Conservation (phyloP, 2,329 filamentous ascomycete species). For the Allantophomopsis cytisporea region DNA sequence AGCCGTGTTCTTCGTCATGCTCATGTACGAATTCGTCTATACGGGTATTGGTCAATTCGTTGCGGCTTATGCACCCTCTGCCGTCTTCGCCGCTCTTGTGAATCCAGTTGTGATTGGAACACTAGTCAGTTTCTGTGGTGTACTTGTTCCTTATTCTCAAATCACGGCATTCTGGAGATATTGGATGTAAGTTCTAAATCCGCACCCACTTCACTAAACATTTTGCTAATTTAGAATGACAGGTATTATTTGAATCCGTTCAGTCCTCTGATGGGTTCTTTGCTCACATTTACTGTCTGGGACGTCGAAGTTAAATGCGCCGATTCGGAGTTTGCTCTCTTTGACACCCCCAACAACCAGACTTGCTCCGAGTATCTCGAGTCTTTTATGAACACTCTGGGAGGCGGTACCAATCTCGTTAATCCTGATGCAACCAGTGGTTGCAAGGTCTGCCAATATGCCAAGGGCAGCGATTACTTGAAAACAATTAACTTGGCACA, state of each 20-base stretch:
- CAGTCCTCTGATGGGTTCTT: slow-evolving; percentile 43
- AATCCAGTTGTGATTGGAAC: slow-evolving; percentile 42
- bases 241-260: slow-evolving; percentile 39
- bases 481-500: slow-evolving; percentile 41
- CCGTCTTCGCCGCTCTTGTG: slow-evolving; percentile 41
- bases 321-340: slow-evolving; percentile 32
- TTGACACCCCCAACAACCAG: slow-evolving; percentile 27
- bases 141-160: slow-evolving; percentile 51
- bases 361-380: slow-evolving; percentile 44
- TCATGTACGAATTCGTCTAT: slow-evolving; percentile 47
- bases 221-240: slow-evolving; percentile 7
- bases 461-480: slow-evolving; percentile 43
- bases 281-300: slow-evolving; percentile 38
- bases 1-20: slow-evolving; percentile 36
- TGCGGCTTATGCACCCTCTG: slow-evolving; percentile 48
- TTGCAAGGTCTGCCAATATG: slow-evolving; percentile 50
- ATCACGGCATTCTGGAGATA: slow-evolving; percentile 54
- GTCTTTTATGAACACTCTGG: slow-evolving; percentile 33
- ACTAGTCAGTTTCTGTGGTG: slow-evolving; percentile 60
- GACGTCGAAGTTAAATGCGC: slow-evolving; percentile 38
- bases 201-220: slow-evolving; percentile 40
- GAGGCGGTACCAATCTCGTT: slow-evolving; percentile 33
- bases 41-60: slow-evolving; percentile 48
- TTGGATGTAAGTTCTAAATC: slow-evolving; percentile 14
- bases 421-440: slow-evolving; percentile 42